Evolutionary conservation across 1,284 basidiomycete genomes (phyloP), one percentile per base, ranked within the genome.

Genomic region (Vanrija pseudolonga): DNA sequence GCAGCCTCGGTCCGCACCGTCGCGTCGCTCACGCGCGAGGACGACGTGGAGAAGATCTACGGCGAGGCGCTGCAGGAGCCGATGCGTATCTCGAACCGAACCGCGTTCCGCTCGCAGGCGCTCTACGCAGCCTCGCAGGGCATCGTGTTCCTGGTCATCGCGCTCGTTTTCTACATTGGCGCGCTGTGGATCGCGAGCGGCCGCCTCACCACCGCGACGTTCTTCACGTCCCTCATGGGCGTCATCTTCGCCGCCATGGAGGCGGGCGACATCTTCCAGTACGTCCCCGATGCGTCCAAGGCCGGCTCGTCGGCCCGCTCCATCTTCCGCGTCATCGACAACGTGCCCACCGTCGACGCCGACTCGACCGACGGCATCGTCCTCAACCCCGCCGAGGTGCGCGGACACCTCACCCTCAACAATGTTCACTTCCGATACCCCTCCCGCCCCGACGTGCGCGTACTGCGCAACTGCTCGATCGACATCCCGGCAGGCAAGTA

Each of bases 371-470:
- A 86, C 49, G 93, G 94, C 51, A 84, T 84, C 60, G 68, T 83
- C 12, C 59, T 81, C 45, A 61, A 69, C 28, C 73, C 76, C 9
- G 69, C 79, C 45, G 71, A 81, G 14, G 83, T 85, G 44, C 67
- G 79, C 50, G 91, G 91, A 8, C 85, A 86, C 61, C 83, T 95
- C 67, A 81, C 78, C 15, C 81, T 96, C 60, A 85, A 93, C 65
- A 81, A 85, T 56, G 81, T 96, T 15, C 89, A 94, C 76, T 97
- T 97, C 83, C 83, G 91, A 23, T 98, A 98, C 76, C 95, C 95
- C 1, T 91, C 91, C 3, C 84, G 94, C 53, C 89, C 90, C 26
- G 83, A 83, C 59, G 87, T 94, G n/a, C 85, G 88, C 45, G 92
- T 96, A 5, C 77, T 96, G 52, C 85, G 90, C 47, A 86, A 85